phyloP scores from a whole-genome alignment of 257 asterid species.

The Cinchona pubescens region DNA sequence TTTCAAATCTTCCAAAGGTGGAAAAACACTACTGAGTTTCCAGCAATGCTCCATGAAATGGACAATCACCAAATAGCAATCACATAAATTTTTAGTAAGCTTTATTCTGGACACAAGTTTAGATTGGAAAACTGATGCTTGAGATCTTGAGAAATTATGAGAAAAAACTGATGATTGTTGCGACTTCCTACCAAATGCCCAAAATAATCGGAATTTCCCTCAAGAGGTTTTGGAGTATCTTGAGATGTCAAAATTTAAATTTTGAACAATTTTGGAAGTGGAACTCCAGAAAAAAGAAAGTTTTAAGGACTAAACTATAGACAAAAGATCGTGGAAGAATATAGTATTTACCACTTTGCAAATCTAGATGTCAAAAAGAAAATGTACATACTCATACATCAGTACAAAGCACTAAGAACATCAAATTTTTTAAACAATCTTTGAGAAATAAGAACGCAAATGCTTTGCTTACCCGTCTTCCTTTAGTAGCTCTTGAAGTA shows the following conservation, averaged over 20 bases:
- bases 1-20: background rate
- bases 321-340: background rate
- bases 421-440: background rate
- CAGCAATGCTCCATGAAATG: too few species aligned
- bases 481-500: constrained; percentile 68
- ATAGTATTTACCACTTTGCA: background rate
- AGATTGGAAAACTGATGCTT: background rate
- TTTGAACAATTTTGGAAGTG: background rate
- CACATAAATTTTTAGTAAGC: background rate
- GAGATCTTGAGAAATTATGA: background rate
- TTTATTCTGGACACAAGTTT: background rate
- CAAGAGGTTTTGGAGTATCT: background rate
- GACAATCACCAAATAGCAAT: background rate
- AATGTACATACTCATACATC: background rate
- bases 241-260: background rate
- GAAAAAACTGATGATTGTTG: background rate
- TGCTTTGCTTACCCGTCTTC: constrained; percentile 76
- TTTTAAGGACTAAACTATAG: background rate
- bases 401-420: background rate
- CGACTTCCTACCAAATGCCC: background rate
- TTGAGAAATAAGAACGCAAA: constrained; percentile 1
- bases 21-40: background rate
- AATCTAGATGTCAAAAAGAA: background rate
- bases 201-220: background rate
- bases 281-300: background rate